phyloP scores from a whole-genome alignment of 2,329 filamentous ascomycete genomes.

The Ceratocystis huliohia region DNA sequence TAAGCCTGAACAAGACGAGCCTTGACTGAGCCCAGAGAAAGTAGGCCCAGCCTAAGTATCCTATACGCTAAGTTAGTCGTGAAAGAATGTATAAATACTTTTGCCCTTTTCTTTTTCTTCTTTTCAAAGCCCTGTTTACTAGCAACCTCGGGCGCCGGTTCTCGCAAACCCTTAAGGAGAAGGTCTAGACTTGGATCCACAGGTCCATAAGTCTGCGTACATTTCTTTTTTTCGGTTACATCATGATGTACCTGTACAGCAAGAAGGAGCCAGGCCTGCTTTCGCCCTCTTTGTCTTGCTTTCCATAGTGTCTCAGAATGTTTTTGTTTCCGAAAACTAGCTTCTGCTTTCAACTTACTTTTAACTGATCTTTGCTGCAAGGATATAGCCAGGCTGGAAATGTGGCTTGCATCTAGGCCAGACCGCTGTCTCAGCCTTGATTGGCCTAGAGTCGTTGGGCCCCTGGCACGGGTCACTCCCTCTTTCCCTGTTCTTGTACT shows the following conservation, averaged over 20 bases:
- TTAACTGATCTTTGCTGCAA: neutral
- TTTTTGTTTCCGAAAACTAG: neutral
- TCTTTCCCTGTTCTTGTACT: neutral
- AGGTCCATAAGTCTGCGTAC: too few relatives aligned
- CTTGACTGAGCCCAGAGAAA: too few relatives aligned
- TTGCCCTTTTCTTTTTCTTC: conserved; percentile 3
- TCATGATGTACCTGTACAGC: neutral
- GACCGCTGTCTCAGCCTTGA: neutral
- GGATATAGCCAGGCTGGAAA: neutral
- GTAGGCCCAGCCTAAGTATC: too few relatives aligned
- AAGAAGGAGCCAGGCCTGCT: neutral
- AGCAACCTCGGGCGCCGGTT: too few relatives aligned
- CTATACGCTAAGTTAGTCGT: neutral
- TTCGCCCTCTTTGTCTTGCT: neutral
- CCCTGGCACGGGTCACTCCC: neutral
- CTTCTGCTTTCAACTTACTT: neutral
- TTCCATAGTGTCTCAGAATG: neutral
- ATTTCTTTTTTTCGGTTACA: neutral
- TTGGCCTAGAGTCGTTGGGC: neutral
- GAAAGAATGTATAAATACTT: neutral
- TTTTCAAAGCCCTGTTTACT: neutral
- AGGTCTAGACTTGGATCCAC: too few relatives aligned
- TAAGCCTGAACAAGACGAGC: too few relatives aligned
- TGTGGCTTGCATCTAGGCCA: neutral
- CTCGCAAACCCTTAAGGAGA: too few relatives aligned